Evolutionary conservation across 306 rosid genomes (phyloP).

Genomic region (Cucumis sativus): DNA sequence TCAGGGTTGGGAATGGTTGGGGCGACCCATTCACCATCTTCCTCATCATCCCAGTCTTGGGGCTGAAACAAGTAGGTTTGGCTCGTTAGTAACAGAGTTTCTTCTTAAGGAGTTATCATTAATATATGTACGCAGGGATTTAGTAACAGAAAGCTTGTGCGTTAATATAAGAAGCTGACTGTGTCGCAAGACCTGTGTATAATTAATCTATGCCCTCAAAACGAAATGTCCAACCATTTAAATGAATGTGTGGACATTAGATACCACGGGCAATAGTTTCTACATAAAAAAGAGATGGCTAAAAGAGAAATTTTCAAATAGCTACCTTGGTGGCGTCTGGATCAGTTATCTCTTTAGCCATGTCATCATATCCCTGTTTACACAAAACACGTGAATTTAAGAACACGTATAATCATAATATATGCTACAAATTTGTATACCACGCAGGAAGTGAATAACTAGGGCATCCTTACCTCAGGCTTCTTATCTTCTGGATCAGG

Average conservation of each 20-base stretch:
- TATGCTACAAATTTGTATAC: neutral
- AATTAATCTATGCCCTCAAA: conserved; percentile 30
- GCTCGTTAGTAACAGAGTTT: conserved; percentile 9
- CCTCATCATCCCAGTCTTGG: conserved; percentile 99
- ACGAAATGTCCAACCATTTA: conserved; percentile 38
- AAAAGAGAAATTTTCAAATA: neutral
- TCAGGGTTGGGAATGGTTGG: conserved; percentile 97
- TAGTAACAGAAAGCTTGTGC: conserved; percentile 37
- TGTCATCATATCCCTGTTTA: conserved; percentile 83
- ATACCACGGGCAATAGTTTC: conserved; percentile 41
- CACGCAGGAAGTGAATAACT: neutral
- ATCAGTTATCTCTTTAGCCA: conserved; percentile 69
- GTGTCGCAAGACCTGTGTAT: conserved; percentile 58
- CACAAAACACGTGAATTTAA: conserved; percentile 7
- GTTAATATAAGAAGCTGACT: conserved; percentile 14
- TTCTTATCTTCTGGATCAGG: conserved; percentile 95
- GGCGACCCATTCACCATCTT: conserved; percentile 98
- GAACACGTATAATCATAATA: neutral
- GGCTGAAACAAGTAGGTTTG: conserved; percentile 43
- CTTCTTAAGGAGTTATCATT: too few species aligned
- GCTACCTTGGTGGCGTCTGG: conserved; percentile 88
- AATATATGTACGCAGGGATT: conserved; percentile 31
- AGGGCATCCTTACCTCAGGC: conserved; percentile 57
- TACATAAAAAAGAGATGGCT: neutral
- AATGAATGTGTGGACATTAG: conserved; percentile 33